Conservation (phyloP, 768 basidiomycete genomes). For the Lactarius tabidus region DNA sequence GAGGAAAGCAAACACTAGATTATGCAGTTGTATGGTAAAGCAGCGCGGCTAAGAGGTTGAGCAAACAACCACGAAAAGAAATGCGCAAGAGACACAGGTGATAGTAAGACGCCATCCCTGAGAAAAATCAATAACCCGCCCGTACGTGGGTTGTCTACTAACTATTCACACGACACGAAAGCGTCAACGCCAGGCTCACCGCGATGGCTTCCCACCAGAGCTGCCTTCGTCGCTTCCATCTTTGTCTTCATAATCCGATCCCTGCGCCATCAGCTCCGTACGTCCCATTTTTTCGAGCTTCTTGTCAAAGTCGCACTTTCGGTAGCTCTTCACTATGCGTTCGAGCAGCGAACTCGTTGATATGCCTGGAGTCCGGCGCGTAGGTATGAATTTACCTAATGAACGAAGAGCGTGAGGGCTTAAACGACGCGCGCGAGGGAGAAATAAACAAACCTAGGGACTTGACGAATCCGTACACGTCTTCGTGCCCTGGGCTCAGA, state of each 20-base stretch:
- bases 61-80: no score
- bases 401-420: conserved; percentile 7
- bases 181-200: background rate
- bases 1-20: background rate
- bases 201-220: background rate
- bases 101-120: background rate
- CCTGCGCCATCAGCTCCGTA: conserved; percentile 62
- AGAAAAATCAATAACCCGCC: background rate
- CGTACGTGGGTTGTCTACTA: background rate
- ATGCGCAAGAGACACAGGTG: background rate
- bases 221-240: background rate
- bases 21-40: background rate
- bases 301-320: conserved; percentile 78
- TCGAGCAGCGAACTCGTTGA: conserved; percentile 92
- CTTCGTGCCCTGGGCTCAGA: conserved; percentile 68
- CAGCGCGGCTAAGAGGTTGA: no score
- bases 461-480: conserved; percentile 84
- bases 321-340: conserved; percentile 85
- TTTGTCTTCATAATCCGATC: conserved; percentile 33
- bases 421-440: background rate
- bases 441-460: conserved; percentile 55
- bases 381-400: conserved; percentile 90
- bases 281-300: conserved; percentile 89
- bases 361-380: conserved; percentile 89
- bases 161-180: background rate